phyloP scores from a whole-genome alignment of 2,329 filamentous ascomycete species.

The Trichoderma atrobrunneum region DNA sequence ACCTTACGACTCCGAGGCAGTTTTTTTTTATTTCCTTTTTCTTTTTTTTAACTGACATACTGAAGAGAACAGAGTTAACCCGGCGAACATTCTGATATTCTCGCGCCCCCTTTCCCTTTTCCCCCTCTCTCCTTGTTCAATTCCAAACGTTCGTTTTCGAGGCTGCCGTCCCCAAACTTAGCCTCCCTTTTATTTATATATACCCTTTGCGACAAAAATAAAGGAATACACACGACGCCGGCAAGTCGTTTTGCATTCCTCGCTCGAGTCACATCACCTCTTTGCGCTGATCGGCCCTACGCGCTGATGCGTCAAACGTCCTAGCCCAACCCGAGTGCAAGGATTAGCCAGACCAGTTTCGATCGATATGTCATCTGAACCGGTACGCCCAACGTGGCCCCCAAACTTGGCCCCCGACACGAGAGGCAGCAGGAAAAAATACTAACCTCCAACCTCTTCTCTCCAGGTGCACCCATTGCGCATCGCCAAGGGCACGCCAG shows the following conservation, averaged over 20 bases:
- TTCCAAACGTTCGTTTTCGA: slow-evolving; percentile 16
- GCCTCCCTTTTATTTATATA: slow-evolving; percentile 13
- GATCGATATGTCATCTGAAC: slow-evolving; percentile 38
- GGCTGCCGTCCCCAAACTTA: neutral
- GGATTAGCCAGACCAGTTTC: slow-evolving; percentile 21
- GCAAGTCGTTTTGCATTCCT: slow-evolving; percentile 34
- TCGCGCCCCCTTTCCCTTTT: slow-evolving; percentile 7
- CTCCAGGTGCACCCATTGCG: slow-evolving; percentile 71
- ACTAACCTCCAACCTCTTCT: slow-evolving; percentile 3
- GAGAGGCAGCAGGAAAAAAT: neutral
- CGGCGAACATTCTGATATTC: slow-evolving; percentile 17
- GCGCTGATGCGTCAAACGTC: slow-evolving; percentile 34
- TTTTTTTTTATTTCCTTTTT: neutral
- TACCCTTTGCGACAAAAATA: slow-evolving; percentile 9
- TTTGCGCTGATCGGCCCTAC: slow-evolving; percentile 23
- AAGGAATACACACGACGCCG: slow-evolving; percentile 10
- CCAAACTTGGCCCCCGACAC: neutral
- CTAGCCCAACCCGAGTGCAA: slow-evolving; percentile 22
- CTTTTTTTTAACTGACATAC: neutral
- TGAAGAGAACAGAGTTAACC: slow-evolving; percentile 15
- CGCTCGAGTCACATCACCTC: slow-evolving; percentile 23
- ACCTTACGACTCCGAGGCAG: slow-evolving; percentile 21
- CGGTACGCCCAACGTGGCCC: slow-evolving; percentile 32
- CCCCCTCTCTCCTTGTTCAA: slow-evolving; percentile 12
- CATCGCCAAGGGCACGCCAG: slow-evolving; percentile 67